phyloP scores from a whole-genome alignment of 345 rosid genomes.

The Cardamine resedifolia region DNA sequence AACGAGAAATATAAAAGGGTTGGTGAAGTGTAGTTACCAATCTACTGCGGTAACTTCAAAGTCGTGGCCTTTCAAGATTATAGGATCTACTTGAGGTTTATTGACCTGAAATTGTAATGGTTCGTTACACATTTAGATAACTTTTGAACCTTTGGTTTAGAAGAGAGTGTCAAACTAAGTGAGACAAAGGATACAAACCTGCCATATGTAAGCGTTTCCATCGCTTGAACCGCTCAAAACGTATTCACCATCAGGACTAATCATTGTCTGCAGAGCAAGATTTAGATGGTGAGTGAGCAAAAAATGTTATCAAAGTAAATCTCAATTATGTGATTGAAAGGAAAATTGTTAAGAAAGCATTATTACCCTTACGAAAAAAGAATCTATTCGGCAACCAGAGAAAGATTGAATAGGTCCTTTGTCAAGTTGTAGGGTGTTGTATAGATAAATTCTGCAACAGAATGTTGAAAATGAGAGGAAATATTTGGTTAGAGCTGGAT shows the following conservation, averaged over 20 bases:
- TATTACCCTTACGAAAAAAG: conserved; percentile 86
- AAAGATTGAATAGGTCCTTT: conserved; percentile 71
- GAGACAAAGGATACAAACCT: conserved; percentile 53
- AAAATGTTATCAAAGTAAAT: not conserved
- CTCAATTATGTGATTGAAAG: not conserved
- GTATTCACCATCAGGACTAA: conserved; percentile 82
- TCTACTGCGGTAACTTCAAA: conserved; percentile 91
- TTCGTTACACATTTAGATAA: not conserved
- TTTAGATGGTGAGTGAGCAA: conserved; percentile 5
- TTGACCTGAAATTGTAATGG: conserved; percentile 52
- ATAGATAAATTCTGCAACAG: conserved; percentile 67
- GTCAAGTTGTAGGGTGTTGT: conserved; percentile 73
- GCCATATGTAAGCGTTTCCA: conserved; percentile 83
- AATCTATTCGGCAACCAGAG: conserved; percentile 72
- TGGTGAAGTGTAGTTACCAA: conserved; percentile 52
- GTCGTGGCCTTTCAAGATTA: conserved; percentile 60
- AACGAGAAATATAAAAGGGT: not conserved
- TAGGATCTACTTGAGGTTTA: conserved; percentile 62
- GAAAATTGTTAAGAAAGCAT: not conserved
- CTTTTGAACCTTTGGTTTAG: not conserved
- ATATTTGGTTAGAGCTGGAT: conserved; percentile 19
- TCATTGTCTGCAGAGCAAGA: conserved; percentile 60
- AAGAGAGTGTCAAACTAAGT: not conserved
- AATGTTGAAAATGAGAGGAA: not conserved
- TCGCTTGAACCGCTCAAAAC: conserved; percentile 90